Conservation (phyloP, 352 stramenopile species). For the Globisporangium uncinulatum region DNA sequence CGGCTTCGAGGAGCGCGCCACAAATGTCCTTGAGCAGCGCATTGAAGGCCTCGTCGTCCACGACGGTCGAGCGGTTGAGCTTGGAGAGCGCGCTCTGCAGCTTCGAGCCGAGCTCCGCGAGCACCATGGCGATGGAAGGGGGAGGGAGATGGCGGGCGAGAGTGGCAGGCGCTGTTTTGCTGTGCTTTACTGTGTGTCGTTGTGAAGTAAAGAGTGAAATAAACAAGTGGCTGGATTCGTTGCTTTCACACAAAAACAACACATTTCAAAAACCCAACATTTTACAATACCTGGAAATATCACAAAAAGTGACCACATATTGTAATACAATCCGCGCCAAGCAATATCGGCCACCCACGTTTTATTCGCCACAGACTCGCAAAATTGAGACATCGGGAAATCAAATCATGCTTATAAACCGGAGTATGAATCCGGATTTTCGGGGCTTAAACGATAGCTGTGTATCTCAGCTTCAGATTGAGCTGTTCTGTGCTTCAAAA, state of each 20-base stretch:
- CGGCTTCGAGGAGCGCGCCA: slow-evolving; percentile 83
- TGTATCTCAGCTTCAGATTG: too few relatives aligned
- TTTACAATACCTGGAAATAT: too few relatives aligned
- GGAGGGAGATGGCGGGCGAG: neutral
- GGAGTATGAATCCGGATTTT: too few relatives aligned
- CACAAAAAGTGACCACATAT: too few relatives aligned
- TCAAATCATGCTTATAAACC: too few relatives aligned
- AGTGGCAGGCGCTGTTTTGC: neutral
- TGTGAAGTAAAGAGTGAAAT: neutral
- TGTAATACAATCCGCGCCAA: too few relatives aligned
- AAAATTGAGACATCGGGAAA: too few relatives aligned
- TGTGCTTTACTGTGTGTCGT: neutral
- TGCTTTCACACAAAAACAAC: neutral
- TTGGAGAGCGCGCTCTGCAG: slow-evolving; percentile 83
- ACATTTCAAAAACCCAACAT: neutral
- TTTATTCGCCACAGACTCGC: too few relatives aligned
- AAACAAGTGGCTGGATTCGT: neutral
- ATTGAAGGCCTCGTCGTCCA: slow-evolving; percentile 90
- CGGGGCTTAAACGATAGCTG: too few relatives aligned
- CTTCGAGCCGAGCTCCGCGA: slow-evolving; percentile 85
- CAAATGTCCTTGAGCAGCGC: slow-evolving; percentile 90
- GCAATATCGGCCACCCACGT: too few relatives aligned
- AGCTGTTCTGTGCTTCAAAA: too few relatives aligned
- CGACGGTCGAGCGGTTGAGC: slow-evolving; percentile 82
- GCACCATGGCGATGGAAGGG: slow-evolving; percentile 54